Evolutionary conservation across 2,329 filamentous ascomycete species (phyloP), one percentile per base, ranked within the genome.

Genomic region (Gnomoniopsis smithogilvyi): DNA sequence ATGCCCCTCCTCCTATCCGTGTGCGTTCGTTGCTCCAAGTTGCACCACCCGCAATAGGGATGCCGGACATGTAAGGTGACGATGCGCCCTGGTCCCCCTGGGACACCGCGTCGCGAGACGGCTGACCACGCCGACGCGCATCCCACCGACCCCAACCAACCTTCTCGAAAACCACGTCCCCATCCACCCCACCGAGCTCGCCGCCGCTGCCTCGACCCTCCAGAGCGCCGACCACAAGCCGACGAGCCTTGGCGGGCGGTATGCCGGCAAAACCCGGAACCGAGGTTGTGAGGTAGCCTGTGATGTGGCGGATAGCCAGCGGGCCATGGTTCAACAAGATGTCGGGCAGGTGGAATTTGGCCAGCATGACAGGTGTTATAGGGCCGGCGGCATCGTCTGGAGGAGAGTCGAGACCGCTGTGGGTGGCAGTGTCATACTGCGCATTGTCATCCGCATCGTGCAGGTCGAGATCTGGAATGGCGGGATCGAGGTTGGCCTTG

Each of bases 111-210:
- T 77, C 71, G 63, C 80, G 78, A 62, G 77, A 67, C 47, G 82
- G 77, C 62, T 90, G 84, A 56, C 88, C 90, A 67, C 86, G 86
- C 71, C 85, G 82, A 70, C 87, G 87, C 62, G 93, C 95, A 73
- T 96, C 90, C 94, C 94, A 99, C 65, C 92, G 87, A 61, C 95
- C 95, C 94, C 94, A 98, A 69, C 94, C 94, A 60, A 97, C 92
- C 80, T 98, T 98, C 73, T 96, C 90, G 70, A 96, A 98, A 70
- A 88, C 82, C 67, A 95, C 88, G 66, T 91, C 87, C 65, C 88
- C 87, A 63, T 87, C 80, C 62, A 83, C 71, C 58, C 84, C 83
- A 62, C 86, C 85, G 60, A 82, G 81, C 64, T 86, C 81, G 57
- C 76, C 74, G 63, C 83, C 83, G 63, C 70, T 74, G 66, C 83